Evolutionary conservation across 192 early-diverging fungal species (phyloP), one percentile per base, ranked within the genome.

Genomic region (Coemansia sp.): DNA sequence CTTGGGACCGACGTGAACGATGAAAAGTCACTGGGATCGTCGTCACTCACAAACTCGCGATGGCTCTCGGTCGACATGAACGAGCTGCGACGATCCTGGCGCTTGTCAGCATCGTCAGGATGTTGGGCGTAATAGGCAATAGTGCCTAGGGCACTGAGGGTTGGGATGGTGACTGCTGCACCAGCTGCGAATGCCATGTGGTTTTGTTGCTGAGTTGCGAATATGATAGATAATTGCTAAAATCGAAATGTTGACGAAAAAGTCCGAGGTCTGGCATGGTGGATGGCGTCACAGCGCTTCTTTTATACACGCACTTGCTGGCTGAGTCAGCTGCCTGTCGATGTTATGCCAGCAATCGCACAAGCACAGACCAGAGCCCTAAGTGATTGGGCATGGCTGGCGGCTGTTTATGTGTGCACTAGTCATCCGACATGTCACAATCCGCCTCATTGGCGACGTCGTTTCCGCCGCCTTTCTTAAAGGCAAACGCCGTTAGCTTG

Each of bases 141-240:
- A 22, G 73, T 65, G 70, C 79, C 59, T 32, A 81, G 35, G 0
- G 79, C 79, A 20, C 69, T 46, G 45, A 81, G 22, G 20, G 79
- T 70, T 22, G 79, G 79, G 14, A 76, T 53, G n/a, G 73, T 75
- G 9, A 81, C 70, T 56, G 79, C 79, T 65, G 79, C 79, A 11
- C 73, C 79, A 20, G 79, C 79, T 69, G 79, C 79, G 66, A 81
- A 72, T 31, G 79, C 79, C 79, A 81, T 81, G 22, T 36, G 29
- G 59, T 58, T 27, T 53, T 39, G 17, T n/a, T 47, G 32, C 20
- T 49, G 9, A n/a, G 32, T 51, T 61, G 59, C 36, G 58, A 37
- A 17, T 19, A n/a, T n/a, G n/a, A n/a, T n/a, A n/a, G n/a, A n/a
- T n/a, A n/a, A n/a, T n/a, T n/a, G n/a, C n/a, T n/a, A n/a, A n/a